These are phyloP conservation scores for Ophiocordyceps australis DNA, from an alignment of 2,329 filamentous ascomycete species.

Conservation along the genomic window DNA sequence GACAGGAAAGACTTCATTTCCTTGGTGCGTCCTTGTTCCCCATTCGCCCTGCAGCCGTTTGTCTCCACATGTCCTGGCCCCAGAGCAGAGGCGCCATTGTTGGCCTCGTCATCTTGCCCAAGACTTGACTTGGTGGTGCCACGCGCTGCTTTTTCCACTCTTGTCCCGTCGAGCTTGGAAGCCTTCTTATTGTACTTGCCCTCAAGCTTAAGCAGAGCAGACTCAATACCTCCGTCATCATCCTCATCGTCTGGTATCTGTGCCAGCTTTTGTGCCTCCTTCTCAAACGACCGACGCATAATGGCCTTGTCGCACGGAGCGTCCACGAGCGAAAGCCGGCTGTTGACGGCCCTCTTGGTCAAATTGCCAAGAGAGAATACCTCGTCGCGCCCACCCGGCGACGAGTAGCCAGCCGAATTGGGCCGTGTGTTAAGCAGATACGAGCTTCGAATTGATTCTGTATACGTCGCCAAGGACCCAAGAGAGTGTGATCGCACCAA, in stretches of 20 bases:
- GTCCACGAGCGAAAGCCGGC: slow-evolving; percentile 35
- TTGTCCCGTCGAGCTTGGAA: slow-evolving; percentile 14
- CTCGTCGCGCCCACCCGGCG: slow-evolving; percentile 14
- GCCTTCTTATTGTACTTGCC: slow-evolving; percentile 53
- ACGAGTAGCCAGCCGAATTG: slow-evolving; percentile 8
- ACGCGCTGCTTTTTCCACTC: neutral
- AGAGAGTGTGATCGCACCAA: slow-evolving; percentile 37
- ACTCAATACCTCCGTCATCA: slow-evolving; percentile 75
- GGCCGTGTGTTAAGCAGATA: slow-evolving; percentile 25
- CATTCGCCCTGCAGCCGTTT: slow-evolving; percentile 11
- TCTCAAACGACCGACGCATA: slow-evolving; percentile 67
- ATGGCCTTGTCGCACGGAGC: slow-evolving; percentile 43
- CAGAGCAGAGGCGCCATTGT: no score
- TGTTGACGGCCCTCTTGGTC: slow-evolving; percentile 28
- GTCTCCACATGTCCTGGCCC: no score
- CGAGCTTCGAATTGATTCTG: slow-evolving; percentile 41
- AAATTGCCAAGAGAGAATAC: slow-evolving; percentile 41
- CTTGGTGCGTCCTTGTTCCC: slow-evolving; percentile 10
- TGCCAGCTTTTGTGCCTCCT: slow-evolving; percentile 70
- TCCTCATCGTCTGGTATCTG: slow-evolving; percentile 72
- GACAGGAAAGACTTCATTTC: slow-evolving; percentile 30
- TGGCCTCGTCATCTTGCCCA: no score
- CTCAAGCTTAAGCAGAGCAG: slow-evolving; percentile 82
- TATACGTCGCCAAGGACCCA: slow-evolving; percentile 40
- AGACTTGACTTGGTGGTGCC: neutral